Evolutionary conservation across 1,139 yeast species (phyloP), one percentile per base, ranked within the genome.

Genomic region (Geotrichum reessii): DNA sequence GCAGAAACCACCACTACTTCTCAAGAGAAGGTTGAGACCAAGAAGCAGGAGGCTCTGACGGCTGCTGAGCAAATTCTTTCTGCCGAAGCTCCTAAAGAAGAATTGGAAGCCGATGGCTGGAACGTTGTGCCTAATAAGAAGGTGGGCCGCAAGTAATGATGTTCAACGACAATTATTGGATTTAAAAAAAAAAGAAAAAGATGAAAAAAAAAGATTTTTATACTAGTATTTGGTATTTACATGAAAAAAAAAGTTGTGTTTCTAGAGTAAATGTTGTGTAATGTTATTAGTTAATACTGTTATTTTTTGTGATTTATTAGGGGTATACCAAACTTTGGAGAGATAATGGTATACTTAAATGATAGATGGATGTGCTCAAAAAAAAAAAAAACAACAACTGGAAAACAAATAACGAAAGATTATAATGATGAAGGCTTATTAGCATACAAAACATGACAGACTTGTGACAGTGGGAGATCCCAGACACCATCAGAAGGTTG

Each of bases 401-500:
- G 21, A 11, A 19, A 40, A 40, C 6, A 40, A 85, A 62, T n/a
- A n/a, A n/a, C n/a, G n/a, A 86, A 88, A 61, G n/a, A 28, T 12
- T 50, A 24, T 33, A 24, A 44, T 14, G 19, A 50, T 47, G 17
- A 59, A 5, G 50, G 19, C 21, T 52, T 44, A 11, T 42, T 57
- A 65, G 58, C 68, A 66, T 88, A 90, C 24, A 90, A 73, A 0
- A 87, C 85, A 57, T 81, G 80, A 67, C 87, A 86, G 0, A 87
- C 96, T 55, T 83, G 79, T 2, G 83, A 78, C 1, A 89, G 75
- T 0, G 96, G 93, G 55, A 90, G 68, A 69, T 91, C 97, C 81
- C 90, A 82, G 8, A 91, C 93, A 0, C 95, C 96, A 66, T 88
- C 87, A 0, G 93, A 84, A 4, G 88, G 81, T 31, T 69, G 67